phyloP scores from a whole-genome alignment of 352 stramenopile species.

The Blastocystis sp. region DNA sequence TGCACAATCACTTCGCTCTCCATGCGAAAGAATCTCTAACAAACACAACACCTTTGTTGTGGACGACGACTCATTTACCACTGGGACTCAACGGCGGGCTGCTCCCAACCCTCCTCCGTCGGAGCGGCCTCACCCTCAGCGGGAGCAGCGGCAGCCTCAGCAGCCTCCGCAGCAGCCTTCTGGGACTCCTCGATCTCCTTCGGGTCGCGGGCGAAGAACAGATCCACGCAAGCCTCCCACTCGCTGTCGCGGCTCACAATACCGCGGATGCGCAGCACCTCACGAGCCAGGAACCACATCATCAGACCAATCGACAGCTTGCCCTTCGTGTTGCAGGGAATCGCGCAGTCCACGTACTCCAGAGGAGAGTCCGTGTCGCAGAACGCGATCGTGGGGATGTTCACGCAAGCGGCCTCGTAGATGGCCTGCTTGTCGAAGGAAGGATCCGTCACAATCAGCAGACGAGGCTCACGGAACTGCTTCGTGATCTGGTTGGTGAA shows the following conservation, averaged over 20 bases:
- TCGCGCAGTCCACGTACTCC: conserved; percentile 97
- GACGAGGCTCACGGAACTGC: conserved; percentile 97
- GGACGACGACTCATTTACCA: conserved; percentile 40
- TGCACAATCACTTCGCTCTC: background rate
- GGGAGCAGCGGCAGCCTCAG: conserved; percentile 6
- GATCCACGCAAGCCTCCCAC: conserved; percentile 97
- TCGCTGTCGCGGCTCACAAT: conserved; percentile 86
- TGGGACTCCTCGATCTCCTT: conserved; percentile 99
- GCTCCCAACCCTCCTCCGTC: conserved; percentile 46
- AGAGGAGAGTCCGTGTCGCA: conserved; percentile 98
- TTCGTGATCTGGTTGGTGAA: conserved; percentile 99
- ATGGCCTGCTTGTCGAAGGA: conserved; percentile 93
- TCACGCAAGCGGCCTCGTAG: conserved; percentile 95
- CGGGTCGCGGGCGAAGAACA: conserved; percentile 99
- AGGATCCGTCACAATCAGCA: conserved; percentile 98
- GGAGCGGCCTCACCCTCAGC: conserved; percentile 44
- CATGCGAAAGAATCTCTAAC: background rate
- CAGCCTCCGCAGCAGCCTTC: conserved; percentile 74
- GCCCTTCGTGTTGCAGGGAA: conserved; percentile 99
- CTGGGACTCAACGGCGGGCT: conserved; percentile 33
- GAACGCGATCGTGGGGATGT: conserved; percentile 98
- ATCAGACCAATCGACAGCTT: conserved; percentile 98
- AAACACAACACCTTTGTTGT: conserved; percentile 66
- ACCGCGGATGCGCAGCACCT: conserved; percentile 94
- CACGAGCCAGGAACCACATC: conserved; percentile 98